Base-by-base conservation (phyloP, 768 basidiomycete species). In the Auricularia auricula-judae region DNA sequence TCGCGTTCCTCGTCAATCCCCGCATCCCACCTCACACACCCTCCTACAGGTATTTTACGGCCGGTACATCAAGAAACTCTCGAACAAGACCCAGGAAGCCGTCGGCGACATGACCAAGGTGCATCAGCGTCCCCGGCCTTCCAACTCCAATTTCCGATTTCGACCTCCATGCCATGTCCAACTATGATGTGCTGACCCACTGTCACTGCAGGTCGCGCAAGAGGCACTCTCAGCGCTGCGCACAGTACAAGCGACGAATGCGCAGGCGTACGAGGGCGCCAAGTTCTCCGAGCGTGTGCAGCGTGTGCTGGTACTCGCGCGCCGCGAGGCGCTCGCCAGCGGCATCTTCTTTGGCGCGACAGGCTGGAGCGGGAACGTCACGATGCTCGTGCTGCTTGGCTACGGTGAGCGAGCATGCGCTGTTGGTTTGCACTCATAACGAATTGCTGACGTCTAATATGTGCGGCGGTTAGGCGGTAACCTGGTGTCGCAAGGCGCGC, bases 301-400 rank as follows among this genome's bases (percentile, higher is more conserved):
- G 23, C 75, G 73, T 5, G 87, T 98, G 1, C 82, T 98, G 42
- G 74, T 77, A 2, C 83, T 98, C 43, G 90, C 88, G 2, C 84
- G 83, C 67, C 91, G 86, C 69, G 96, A 99, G 74, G 92, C 95
- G 1, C 78, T 89, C 66, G 96, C 96, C 1, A 88, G 86, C 64
- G 93, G 89, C 3, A 86, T 97, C 62, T 99, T 99, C 78, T 97
- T 90, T 73, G 96, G 94, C 18, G 85, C 86, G 63, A 92, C 88
- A 0, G 89, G 92, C 1, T 90, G 92, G 87, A 93, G 93, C 64
- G 95, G 96, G 11, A 98, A 98, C 71, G 80, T 96, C 62, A 94
- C 96, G 0, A 74, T 98, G 59, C 79, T 99, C 54, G 90, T 86
- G 60, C 76, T 99, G 34, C 79, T 99, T 36, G 93, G 93, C 54